Base-by-base conservation (phyloP, 331 rosid genomes). In the Quercus tomentella region DNA sequence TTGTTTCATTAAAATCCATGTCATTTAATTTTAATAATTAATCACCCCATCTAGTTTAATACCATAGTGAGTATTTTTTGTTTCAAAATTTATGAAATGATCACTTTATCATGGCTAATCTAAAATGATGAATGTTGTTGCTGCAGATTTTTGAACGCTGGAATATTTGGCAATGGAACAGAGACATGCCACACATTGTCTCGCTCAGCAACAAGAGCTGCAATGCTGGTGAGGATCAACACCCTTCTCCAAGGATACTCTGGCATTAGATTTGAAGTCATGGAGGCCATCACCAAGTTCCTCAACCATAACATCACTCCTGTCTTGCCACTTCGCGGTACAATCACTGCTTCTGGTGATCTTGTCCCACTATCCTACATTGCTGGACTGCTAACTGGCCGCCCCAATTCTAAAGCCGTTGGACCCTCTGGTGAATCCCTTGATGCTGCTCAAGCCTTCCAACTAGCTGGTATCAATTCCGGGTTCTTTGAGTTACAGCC, bases 171-270 rank as follows among this genome's bases (percentile, higher is more conserved):
- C 22, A 86, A 77, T 30, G 93, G 91, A 4, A 89, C 87, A 23
- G 98, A 92, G 41, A 55, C 98, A 25, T 31, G 68, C 25, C 92
- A 88, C 81, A 94, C 90, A 4, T 68, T 94, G 73, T 89, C 98
- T n/a, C 93, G 82, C 77, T 43, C 89, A 0, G 83, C 98, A 45
- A 87, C 96, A 0, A 88, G 97, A 73, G 97, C 98, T 7, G 98
- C 97, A 23, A 91, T 94, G 91, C 73, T 94, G 0, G 98, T 94
- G 49, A 79, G 98, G 51, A 92, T 92, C 74, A 94, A 94, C 85
- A 94, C 98, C 4, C 98, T 94, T 52, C 96, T 94, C 26, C 98
- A 94, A 70, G 98, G 98, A 2, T 94, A 94, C 89, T 94, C 98
- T 0, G 98, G 98, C 52, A 94, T 92, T 0, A 84, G 98, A 74